phyloP scores from a whole-genome alignment of 345 rosid genomes.

The Gossypium rotundifolium region DNA sequence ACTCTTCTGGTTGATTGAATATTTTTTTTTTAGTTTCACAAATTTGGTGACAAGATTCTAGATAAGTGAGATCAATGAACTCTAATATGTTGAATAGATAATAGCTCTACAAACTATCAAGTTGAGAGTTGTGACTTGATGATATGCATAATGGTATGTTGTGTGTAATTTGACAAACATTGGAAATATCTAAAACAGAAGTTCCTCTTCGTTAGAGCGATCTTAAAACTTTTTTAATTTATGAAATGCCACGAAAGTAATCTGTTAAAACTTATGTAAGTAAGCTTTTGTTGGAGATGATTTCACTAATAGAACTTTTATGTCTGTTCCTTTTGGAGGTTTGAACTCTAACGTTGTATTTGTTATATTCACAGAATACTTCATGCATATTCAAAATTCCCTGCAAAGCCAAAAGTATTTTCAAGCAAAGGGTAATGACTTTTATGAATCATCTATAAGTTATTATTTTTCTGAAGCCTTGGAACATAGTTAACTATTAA shows the following conservation, averaged over 20 bases:
- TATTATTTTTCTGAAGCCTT: background rate
- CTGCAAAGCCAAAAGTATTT: slow-evolving; percentile 42
- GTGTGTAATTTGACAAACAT: background rate
- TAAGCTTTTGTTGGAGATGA: background rate
- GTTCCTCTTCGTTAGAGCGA: background rate
- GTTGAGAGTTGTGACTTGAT: background rate
- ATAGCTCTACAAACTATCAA: background rate
- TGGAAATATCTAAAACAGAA: background rate
- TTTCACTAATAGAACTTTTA: background rate
- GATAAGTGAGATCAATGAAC: background rate
- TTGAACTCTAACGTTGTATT: background rate
- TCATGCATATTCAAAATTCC: slow-evolving; percentile 53
- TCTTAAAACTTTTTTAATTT: background rate
- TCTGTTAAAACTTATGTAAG: background rate
- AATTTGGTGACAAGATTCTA: background rate
- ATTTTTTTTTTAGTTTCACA: background rate
- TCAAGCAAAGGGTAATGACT: slow-evolving; percentile 43
- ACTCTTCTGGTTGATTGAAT: background rate
- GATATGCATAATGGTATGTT: background rate
- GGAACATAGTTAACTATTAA: background rate
- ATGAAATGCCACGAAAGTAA: background rate
- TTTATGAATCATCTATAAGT: background rate
- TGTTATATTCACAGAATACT: slow-evolving; percentile 40
- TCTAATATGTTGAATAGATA: background rate
- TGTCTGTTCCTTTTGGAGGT: background rate